Evolutionary conservation across 139 green algal genomes (phyloP).

Genomic region (Parachlorella kessleri): DNA sequence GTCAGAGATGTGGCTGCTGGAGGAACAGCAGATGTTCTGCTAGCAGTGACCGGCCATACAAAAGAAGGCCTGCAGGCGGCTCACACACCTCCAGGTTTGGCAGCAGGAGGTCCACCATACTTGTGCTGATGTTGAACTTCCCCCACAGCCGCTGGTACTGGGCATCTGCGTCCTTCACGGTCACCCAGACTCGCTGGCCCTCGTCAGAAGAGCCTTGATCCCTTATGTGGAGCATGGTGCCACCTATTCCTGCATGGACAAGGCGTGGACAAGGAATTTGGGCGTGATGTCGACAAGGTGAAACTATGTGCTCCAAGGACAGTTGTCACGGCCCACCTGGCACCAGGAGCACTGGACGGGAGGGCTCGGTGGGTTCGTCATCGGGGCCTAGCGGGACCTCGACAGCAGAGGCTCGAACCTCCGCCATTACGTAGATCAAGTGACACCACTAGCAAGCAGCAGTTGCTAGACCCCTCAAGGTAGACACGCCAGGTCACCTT

Average conservation of each 20-base stretch:
- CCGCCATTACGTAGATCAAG: no score
- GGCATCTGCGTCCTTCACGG: not conserved
- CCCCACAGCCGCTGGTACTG: slow-evolving; percentile 26
- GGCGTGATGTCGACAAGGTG: not conserved
- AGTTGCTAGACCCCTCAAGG: no score
- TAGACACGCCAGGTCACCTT: no score
- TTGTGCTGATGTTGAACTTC: not conserved
- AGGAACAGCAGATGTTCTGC: no score
- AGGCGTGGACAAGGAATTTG: not conserved
- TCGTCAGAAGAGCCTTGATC: not conserved
- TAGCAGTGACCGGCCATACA: no score
- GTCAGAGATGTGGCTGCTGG: no score
- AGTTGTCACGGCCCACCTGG: not conserved
- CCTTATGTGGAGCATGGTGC: slow-evolving; percentile 12
- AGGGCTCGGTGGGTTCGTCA: no score
- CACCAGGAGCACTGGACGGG: slow-evolving; percentile 12
- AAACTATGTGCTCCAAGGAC: not conserved
- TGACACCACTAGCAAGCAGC: no score
- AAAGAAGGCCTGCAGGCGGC: no score
- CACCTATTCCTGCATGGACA: slow-evolving; percentile 10
- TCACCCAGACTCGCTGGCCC: slow-evolving; percentile 26
- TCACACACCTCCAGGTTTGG: slow-evolving; percentile 10
- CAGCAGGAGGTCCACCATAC: slow-evolving; percentile 3
- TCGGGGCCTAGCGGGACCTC: no score
- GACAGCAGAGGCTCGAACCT: no score